Evolutionary conservation across 805 yeast species (phyloP).

Genomic region (Pichia insulana): DNA sequence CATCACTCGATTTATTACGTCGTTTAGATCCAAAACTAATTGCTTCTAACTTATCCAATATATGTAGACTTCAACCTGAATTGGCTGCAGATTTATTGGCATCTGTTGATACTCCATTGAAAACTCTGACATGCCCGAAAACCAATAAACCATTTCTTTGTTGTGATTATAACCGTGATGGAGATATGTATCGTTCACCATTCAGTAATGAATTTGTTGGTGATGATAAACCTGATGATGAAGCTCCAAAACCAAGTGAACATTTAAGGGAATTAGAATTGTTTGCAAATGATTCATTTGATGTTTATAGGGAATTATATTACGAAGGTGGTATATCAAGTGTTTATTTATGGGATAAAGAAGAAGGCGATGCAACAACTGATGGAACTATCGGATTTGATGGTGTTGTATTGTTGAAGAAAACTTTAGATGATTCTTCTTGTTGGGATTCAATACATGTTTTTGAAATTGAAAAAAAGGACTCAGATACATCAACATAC

Average conservation of each 20-base stretch:
- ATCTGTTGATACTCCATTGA: conserved; percentile 79
- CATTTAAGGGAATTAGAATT: conserved; percentile 65
- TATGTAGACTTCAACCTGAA: conserved; percentile 51
- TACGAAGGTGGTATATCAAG: conserved; percentile 91
- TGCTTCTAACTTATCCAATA: conserved; percentile 32
- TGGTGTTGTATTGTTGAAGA: conserved; percentile 83
- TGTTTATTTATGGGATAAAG: conserved; percentile 86
- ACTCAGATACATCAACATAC: conserved; percentile 39
- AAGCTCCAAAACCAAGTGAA: conserved; percentile 68
- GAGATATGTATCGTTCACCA: conserved; percentile 87
- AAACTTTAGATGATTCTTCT: conserved; percentile 42
- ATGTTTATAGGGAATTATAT: conserved; percentile 84
- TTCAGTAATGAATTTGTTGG: conserved; percentile 75
- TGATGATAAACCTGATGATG: conserved; percentile 34
- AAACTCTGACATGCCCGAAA: conserved; percentile 38
- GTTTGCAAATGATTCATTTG: conserved; percentile 83
- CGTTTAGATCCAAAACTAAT: conserved; percentile 64
- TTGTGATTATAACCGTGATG: conserved; percentile 93
- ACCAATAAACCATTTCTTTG: conserved; percentile 65
- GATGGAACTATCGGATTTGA: conserved; percentile 64
- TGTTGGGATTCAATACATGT: conserved; percentile 95
- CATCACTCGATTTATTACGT: conserved; percentile 69
- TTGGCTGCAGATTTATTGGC: conserved; percentile 82
- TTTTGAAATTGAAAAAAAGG: conserved; percentile 53
- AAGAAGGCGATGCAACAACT: conserved; percentile 40